Percentiles rank a stretch among this genome's conserved stretches.
Conservation (phyloP, 495 filamentous ascomycete species). For the Pyrenula massariospora region DNA sequence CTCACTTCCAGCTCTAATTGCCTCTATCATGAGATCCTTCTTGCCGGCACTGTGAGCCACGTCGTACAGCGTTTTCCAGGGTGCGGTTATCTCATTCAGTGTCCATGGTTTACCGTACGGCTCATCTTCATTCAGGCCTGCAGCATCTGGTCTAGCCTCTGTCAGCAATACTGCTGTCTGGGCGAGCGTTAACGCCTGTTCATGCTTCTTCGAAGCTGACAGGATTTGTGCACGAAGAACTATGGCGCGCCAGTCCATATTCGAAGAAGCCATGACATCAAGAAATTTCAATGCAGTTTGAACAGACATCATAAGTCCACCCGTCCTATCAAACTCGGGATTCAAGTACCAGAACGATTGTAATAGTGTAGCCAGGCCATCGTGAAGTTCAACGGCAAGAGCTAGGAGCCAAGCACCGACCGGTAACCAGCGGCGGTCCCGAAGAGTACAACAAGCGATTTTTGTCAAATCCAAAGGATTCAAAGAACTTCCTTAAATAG, state of each 20-base stretch:
- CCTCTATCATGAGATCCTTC: not conserved
- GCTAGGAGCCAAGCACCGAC: not conserved
- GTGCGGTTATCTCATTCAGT: not conserved
- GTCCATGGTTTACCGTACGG: not conserved
- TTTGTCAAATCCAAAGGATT: not conserved
- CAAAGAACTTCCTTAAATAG: too few species aligned
- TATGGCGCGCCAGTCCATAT: not conserved
- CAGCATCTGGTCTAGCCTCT: not conserved
- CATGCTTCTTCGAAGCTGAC: not conserved
- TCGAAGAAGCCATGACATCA: not conserved
- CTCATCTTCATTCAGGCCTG: not conserved
- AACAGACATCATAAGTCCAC: not conserved
- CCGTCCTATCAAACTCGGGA: not conserved
- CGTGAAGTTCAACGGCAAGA: not conserved
- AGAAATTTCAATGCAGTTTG: not conserved
- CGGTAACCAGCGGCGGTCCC: not conserved
- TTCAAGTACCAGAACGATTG: not conserved
- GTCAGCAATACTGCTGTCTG: not conserved
- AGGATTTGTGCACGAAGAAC: not conserved
- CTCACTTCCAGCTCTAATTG: not conserved
- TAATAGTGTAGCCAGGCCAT: not conserved
- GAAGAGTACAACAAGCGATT: not conserved
- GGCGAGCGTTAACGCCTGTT: not conserved
- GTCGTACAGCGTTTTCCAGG: not conserved
- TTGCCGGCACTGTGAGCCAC: not conserved